Conservation (phyloP, 176 grass and related monocot genomes). For the Cenchrus fungigraminus region DNA sequence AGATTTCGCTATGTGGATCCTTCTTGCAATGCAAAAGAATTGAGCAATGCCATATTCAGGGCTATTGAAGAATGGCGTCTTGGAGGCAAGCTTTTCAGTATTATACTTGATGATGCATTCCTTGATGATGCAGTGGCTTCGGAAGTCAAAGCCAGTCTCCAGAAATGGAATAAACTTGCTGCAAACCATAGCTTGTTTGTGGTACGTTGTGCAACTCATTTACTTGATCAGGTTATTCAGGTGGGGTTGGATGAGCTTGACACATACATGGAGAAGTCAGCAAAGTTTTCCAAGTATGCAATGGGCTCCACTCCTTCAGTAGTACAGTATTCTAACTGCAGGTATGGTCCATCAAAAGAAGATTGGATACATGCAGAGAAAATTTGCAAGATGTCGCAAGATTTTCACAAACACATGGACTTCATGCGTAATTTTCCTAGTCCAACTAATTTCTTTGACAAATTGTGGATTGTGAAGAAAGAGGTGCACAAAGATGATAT, state of each 20-base stretch:
- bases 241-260: slow-evolving; percentile 42
- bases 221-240: slow-evolving; percentile 46
- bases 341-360: slow-evolving; percentile 5
- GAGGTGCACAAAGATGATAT: not conserved
- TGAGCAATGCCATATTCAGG: slow-evolving; percentile 3
- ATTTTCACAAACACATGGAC: slow-evolving; percentile 29
- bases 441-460: slow-evolving; percentile 8
- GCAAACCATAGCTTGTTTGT: slow-evolving; percentile 39
- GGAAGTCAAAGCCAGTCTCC: slow-evolving; percentile 16
- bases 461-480: not conserved
- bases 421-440: not conserved
- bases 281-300: not conserved
- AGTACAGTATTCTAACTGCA: slow-evolving; percentile 16
- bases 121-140: slow-evolving; percentile 34
- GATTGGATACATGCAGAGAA: slow-evolving; percentile 2
- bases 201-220: slow-evolving; percentile 35
- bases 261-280: slow-evolving; percentile 30
- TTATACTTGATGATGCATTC: slow-evolving; percentile 40
- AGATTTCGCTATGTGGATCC: not conserved
- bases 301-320: slow-evolving; percentile 7
- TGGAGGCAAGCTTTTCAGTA: slow-evolving; percentile 32
- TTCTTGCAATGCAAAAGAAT: slow-evolving; percentile 18
- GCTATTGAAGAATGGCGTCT: slow-evolving; percentile 41
- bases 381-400: slow-evolving; percentile 23
- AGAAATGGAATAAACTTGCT: not conserved